Evolutionary conservation across 768 basidiomycete species (phyloP).

Genomic region (Tricholomella constricta): DNA sequence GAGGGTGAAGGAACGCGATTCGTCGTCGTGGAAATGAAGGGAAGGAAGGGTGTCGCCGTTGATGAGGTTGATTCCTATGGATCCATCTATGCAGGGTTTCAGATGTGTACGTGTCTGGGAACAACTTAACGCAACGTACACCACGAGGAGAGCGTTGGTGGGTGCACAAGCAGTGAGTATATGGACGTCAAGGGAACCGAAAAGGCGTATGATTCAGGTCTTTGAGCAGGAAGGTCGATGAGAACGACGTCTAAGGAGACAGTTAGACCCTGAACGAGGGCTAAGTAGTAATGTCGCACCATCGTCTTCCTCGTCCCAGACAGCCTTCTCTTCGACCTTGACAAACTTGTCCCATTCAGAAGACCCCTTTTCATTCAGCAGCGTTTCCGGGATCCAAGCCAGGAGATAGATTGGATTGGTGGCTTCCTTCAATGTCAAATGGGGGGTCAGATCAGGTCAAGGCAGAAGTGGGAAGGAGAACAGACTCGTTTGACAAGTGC

Average conservation of each 20-base stretch:
- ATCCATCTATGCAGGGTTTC: constrained; percentile 61
- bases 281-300: constrained; percentile 43
- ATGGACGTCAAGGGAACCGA: constrained; percentile 90
- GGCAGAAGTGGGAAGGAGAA: constrained; percentile 13
- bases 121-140: constrained; percentile 43
- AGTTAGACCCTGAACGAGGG: neutral
- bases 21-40: constrained; percentile 96
- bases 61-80: constrained; percentile 85
- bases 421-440: constrained; percentile 54
- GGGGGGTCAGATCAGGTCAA: constrained; percentile 6
- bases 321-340: constrained; percentile 72
- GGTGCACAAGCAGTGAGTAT: constrained; percentile 85
- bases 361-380: constrained; percentile 80
- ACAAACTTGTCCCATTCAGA: constrained; percentile 91
- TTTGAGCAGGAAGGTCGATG: constrained; percentile 79
- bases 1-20: constrained; percentile 77
- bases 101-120: constrained; percentile 1
- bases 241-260: constrained; percentile 68
- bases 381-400: constrained; percentile 90
- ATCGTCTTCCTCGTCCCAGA: constrained; percentile 67
- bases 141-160: constrained; percentile 85
- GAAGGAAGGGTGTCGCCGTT: constrained; percentile 85
- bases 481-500: constrained; percentile 87
- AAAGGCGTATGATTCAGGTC: constrained; percentile 92
- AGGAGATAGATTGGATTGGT: constrained; percentile 76